phyloP scores from a whole-genome alignment of 106 monocot species.

The Iris macrosiphon region DNA sequence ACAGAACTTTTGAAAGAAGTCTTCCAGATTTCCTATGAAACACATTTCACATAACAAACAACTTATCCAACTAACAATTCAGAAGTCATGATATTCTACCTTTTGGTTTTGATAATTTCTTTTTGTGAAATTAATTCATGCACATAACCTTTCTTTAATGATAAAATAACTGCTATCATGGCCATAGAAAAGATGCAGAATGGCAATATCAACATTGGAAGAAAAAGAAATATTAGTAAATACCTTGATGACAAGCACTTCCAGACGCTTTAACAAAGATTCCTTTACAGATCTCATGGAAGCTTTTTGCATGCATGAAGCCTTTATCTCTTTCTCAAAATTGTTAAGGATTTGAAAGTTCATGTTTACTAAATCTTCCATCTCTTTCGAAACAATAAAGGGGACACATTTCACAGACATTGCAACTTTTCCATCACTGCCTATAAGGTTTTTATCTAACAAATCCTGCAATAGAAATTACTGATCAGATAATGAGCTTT shows the following conservation, averaged over 20 bases:
- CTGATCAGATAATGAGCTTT: neutral
- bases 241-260: slow-evolving; percentile 44
- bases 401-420: slow-evolving; percentile 13
- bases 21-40: too few relatives aligned
- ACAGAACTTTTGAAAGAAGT: too few relatives aligned
- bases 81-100: too few relatives aligned
- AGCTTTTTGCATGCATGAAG: slow-evolving; percentile 5
- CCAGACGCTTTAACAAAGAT: slow-evolving; percentile 42
- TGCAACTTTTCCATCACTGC: slow-evolving; percentile 11
- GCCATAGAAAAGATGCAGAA: neutral
- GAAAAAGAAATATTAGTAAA: neutral
- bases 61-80: too few relatives aligned
- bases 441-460: slow-evolving; percentile 55
- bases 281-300: slow-evolving; percentile 31
- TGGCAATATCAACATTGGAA: neutral
- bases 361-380: slow-evolving; percentile 35
- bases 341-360: slow-evolving; percentile 37
- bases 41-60: too few relatives aligned
- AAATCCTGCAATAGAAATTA: slow-evolving; percentile 45
- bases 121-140: too few relatives aligned
- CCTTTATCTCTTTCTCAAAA: slow-evolving; percentile 33
- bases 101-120: too few relatives aligned
- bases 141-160: too few relatives aligned
- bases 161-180: neutral
- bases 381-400: slow-evolving; percentile 38